Evolutionary conservation across 495 filamentous ascomycete genomes (phyloP), one percentile per base, ranked within the genome.

Genomic region (Astrothelium macrocarpum): DNA sequence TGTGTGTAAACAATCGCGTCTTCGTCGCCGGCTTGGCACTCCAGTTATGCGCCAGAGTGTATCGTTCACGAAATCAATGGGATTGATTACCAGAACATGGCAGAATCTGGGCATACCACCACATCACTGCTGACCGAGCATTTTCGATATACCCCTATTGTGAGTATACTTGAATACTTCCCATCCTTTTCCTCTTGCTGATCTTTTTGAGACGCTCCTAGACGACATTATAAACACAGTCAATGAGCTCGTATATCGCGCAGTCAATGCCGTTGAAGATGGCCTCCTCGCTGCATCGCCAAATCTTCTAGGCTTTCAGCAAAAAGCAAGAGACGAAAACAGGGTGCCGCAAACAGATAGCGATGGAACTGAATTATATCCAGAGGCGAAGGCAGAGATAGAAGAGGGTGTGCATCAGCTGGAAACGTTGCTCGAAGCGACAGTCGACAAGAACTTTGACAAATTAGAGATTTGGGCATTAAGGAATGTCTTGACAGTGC

Each of bases 161-260:
- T 96, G 73, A 75, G 86, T 80, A 29, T 56, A 9, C 2, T 29
- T 7, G 2, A 11, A 56, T 56, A 9, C 32, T 28, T 26, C 62
- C 59, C 62, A 36, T 62, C 60, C 63, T 12, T 60, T 26, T n/a
- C 11, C 28, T 4, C 5, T 12, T 68, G 74, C 74, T 59, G 73
- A 66, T 36, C 14, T 23, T 59, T 29, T 53, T 32, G 68, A 96
- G 92, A 87, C 87, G 65, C 83, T 98, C 26, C 86, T 98, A 72
- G 94, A 98, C 81, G 94, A 97, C 72, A 89, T 98, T 65, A 96
- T 97, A 77, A 97, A 98, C 79, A 86, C 86, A 64, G 84, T 96
- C 70, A 97, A 97, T 78, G 87, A 89, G 62, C 79, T 97, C 69
- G 85, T 90, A 69, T 93, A 92, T 75, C 85, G 85, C 70, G 90